Evolutionary conservation across 352 stramenopile species (phyloP), one percentile per base, ranked within the genome.

Genomic region (Thalassiosira exigua): DNA sequence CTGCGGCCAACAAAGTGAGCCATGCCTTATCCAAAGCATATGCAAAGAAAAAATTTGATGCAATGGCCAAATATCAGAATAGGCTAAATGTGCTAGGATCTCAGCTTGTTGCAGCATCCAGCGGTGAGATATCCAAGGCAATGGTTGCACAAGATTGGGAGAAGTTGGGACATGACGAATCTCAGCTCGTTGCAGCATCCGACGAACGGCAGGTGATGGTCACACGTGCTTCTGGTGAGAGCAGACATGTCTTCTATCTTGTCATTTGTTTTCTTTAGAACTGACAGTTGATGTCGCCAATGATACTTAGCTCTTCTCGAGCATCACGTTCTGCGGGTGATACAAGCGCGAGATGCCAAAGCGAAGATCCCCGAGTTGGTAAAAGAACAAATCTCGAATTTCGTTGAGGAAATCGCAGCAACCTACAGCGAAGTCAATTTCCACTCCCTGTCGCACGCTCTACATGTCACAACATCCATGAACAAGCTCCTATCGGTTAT

Each of bases 381-480:
- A 2, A 64, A 69, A 32, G 33, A 56, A 17, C 61, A 81, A 33
- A 24, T 81, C 46, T 59, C 17, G 14, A 74, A 70, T n/a, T 81
- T 75, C 21, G 64, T 81, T 3, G 24, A 12, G 46, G 62, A 29
- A 12, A 51, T 81, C n/a, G 48, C 71, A 60, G 48, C 46, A 22
- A 70, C 71, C 0, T 81, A 75, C 41, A 50, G 26, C 26, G 48
- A 52, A 36, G 62, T 33, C 12, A 39, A 66, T 12, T 81, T 81
- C 60, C 71, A 81, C 24, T 56, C 36, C 32, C 60, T 60, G 21
- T 70, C 61, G 3, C 71, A 81, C 48, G 71, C 71, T 50, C 33
- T 69, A 39, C 71, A 81, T 52, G 64, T 81, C 4, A 69, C 57
- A 53, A 69, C 56, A 9, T 66, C 39, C 12, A 81, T 81, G 71